phyloP scores from a whole-genome alignment of 495 filamentous ascomycete species.

The Aspergillus biplanus region DNA sequence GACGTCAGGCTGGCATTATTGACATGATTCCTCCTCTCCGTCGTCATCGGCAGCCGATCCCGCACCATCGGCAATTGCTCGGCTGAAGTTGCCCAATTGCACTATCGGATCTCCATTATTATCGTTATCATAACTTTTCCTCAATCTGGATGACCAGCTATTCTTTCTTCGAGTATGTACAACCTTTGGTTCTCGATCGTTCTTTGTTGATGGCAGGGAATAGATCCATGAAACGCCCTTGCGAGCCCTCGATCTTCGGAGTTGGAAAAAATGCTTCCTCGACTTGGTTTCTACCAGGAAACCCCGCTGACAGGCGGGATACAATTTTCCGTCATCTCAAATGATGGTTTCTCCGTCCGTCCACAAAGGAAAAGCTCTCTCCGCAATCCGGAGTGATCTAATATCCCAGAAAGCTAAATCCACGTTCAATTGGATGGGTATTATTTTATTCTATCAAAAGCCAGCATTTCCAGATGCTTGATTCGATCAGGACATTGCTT shows the following conservation, averaged over 20 bases:
- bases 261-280: no score
- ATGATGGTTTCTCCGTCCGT: constrained; percentile 23
- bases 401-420: not conserved
- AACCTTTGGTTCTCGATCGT: no score
- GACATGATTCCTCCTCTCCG: not conserved
- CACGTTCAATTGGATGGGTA: constrained; percentile 8
- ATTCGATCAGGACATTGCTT: constrained; percentile 12
- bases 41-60: not conserved
- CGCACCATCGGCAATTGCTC: not conserved
- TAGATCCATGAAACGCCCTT: no score
- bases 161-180: not conserved
- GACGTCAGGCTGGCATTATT: not conserved
- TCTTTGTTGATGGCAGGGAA: no score
- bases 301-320: constrained; percentile 26
- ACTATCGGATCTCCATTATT: not conserved
- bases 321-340: constrained; percentile 27
- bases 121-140: not conserved
- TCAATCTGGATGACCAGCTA: not conserved
- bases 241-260: no score
- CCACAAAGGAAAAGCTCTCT: constrained; percentile 5
- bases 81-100: not conserved
- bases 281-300: no score
- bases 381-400: constrained; percentile 2
- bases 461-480: constrained; percentile 12
- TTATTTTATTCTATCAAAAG: not conserved